Percentiles rank a stretch among this genome's conserved stretches.
phyloP scores from a whole-genome alignment of 1,139 yeast species.

The Protomyces lactucae-debilis region DNA sequence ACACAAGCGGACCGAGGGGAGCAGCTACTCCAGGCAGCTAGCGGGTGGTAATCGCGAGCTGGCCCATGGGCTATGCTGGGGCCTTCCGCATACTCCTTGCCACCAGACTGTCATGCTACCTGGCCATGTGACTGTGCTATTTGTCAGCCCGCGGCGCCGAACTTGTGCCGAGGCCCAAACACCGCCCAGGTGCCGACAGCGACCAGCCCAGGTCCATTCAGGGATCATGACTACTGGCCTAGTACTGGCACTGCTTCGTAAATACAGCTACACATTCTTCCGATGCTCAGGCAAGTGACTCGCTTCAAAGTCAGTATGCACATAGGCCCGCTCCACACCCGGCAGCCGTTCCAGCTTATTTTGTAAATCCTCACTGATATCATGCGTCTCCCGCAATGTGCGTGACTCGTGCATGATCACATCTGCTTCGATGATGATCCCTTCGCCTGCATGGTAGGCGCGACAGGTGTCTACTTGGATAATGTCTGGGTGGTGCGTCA shows the following conservation, averaged over 20 bases:
- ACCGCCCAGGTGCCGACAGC: not conserved
- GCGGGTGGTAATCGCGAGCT: too few relatives aligned
- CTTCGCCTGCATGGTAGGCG: constrained; percentile 31
- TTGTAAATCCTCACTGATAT: constrained; percentile 32
- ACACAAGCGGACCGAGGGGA: too few relatives aligned
- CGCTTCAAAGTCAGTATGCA: constrained; percentile 33
- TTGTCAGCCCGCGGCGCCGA: not conserved
- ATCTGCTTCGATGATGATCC: constrained; percentile 32
- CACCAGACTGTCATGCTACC: too few relatives aligned
- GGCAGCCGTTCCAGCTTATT: constrained; percentile 32
- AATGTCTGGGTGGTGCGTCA: constrained; percentile 30
- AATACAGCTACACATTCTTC: constrained; percentile 4
- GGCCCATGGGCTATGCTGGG: too few relatives aligned
- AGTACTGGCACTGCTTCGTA: too few relatives aligned
- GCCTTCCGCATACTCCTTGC: too few relatives aligned
- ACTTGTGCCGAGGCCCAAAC: not conserved
- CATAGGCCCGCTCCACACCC: constrained; percentile 33
- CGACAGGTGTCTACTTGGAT: constrained; percentile 31
- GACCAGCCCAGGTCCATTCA: too few relatives aligned
- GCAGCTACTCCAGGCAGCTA: too few relatives aligned
- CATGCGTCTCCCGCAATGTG: constrained; percentile 30
- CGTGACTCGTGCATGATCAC: constrained; percentile 30
- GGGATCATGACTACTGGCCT: too few relatives aligned
- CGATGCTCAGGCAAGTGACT: constrained; percentile 30
- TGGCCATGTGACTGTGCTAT: not conserved